Base-by-base conservation (phyloP, 1,139 yeast genomes). In the Zygoascus sp. region DNA sequence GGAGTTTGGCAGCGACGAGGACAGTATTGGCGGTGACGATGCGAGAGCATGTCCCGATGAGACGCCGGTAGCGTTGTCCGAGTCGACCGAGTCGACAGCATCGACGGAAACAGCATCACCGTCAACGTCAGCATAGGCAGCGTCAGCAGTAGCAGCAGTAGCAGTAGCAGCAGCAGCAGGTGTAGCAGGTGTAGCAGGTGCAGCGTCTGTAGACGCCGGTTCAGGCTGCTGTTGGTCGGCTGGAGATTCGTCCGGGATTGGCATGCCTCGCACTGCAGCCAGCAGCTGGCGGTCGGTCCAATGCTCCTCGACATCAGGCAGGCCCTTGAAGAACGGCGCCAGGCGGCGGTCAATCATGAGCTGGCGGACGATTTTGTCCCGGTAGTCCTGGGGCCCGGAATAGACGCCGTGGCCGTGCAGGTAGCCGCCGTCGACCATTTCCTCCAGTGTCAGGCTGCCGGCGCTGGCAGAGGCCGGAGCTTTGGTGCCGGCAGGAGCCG, bases 301-400 rank as follows among this genome's bases (percentile, higher is more conserved):
- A 20, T 65, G 56, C n/a, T 74, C 79, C 50, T 84, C 82, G 60
- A 76, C 86, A 59, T 88, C 96, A 58, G 86, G 88, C 45, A 92
- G 69, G 0, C 97, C 97, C 2, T 90, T 84, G 63, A 79, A 92
- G 63, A 92, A 92, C 1, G 98, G 97, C 0, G 97, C 90, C 41
- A 92, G 60, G 55, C 75, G 76, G 39, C 98, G 75, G 13, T 75
- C 75, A 28, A 78, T 66, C 53, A 90, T 84, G 35, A 86, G 68
- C 21, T 69, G 74, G 42, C 87, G 76, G 8, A 90, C 96, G 2
- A 83, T 72, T 32, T 77, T 78, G 13, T 85, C 77, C 59, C 83
- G 78, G 66, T 79, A 92, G 62, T 86, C 96, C 52, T 86, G 74
- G 48, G 83, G 80, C 7, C 78, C 79, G 50, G 83, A 78, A 65